These are phyloP conservation scores for Scytalidium lignicola DNA, from an alignment of 2,329 filamentous ascomycete genomes.

Conservation along the genomic window DNA sequence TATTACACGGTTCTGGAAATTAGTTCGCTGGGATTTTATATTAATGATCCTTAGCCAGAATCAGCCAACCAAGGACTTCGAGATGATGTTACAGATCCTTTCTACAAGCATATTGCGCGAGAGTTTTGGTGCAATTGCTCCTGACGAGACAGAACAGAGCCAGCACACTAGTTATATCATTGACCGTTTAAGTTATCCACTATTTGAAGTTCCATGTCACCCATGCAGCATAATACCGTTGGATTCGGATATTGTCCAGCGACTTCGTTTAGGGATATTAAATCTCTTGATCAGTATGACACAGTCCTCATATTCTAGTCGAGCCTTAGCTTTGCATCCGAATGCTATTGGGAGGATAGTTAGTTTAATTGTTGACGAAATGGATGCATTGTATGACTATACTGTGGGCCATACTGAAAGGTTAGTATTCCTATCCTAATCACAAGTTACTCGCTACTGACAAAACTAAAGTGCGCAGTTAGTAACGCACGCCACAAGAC, in stretches of 20 bases:
- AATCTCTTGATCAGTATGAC: constrained; percentile 56
- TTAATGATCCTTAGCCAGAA: constrained; percentile 62
- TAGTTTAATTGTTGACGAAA: constrained; percentile 67
- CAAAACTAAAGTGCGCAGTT: constrained; percentile 32
- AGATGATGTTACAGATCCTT: constrained; percentile 60
- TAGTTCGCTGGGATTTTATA: constrained; percentile 61
- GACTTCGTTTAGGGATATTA: constrained; percentile 33
- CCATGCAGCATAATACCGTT: constrained; percentile 19
- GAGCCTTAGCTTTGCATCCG: constrained; percentile 62
- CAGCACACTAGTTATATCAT: constrained; percentile 29
- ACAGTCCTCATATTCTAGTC: constrained; percentile 54
- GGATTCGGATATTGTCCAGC: constrained; percentile 16
- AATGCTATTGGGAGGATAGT: constrained; percentile 71
- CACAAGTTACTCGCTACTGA: constrained; percentile 7
- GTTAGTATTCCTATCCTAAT: constrained; percentile 16
- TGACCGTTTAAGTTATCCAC: constrained; percentile 35
- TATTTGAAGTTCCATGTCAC: constrained; percentile 37
- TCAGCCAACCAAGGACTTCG: constrained; percentile 58
- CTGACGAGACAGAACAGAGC: constrained; percentile 38
- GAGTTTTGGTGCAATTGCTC: constrained; percentile 61
- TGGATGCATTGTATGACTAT: constrained; percentile 55
- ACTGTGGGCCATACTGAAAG: constrained; percentile 34
- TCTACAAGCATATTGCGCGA: constrained; percentile 58
- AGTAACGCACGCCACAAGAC: constrained; percentile 54
- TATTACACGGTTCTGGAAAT: constrained; percentile 56